phyloP scores from a whole-genome alignment of 441 rosid species.

The Pelargonium australe region DNA sequence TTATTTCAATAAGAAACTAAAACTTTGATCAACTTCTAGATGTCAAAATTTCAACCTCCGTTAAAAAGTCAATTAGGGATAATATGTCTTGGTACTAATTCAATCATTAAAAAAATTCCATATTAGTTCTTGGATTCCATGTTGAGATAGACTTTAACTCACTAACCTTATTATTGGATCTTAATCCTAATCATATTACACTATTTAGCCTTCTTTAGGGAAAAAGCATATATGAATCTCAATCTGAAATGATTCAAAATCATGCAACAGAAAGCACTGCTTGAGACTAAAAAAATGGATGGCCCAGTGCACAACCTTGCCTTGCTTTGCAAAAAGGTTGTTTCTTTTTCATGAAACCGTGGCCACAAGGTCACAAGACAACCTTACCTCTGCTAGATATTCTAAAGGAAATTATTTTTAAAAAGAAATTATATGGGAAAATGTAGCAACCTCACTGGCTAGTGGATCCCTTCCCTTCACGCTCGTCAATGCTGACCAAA shows the following conservation, averaged over 20 bases:
- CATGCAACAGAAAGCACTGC: not conserved
- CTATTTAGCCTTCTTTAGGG: not conserved
- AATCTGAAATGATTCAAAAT: not conserved
- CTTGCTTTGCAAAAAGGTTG: no score
- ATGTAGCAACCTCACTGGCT: slow-evolving; percentile 79
- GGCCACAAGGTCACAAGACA: no score
- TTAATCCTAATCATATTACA: not conserved
- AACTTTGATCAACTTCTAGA: not conserved
- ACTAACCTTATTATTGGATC: not conserved
- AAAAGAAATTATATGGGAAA: slow-evolving; percentile 4
- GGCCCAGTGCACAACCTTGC: no score
- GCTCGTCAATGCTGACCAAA: slow-evolving; percentile 62
- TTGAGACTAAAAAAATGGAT: not conserved
- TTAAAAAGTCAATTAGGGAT: not conserved
- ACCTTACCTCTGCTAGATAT: not conserved
- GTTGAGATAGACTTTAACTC: not conserved
- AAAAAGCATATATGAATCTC: not conserved
- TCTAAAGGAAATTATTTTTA: not conserved
- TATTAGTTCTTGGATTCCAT: not conserved
- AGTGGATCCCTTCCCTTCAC: slow-evolving; percentile 88
- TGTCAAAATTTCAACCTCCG: not conserved
- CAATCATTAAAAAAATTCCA: not conserved
- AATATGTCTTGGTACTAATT: not conserved
- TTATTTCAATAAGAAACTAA: not conserved
- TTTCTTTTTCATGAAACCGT: no score